A percentile compares a stretch with the other conserved stretches of the same genome.
phyloP scores from a whole-genome alignment of 176 grass and related monocot species.

The Elymus sibiricus region DNA sequence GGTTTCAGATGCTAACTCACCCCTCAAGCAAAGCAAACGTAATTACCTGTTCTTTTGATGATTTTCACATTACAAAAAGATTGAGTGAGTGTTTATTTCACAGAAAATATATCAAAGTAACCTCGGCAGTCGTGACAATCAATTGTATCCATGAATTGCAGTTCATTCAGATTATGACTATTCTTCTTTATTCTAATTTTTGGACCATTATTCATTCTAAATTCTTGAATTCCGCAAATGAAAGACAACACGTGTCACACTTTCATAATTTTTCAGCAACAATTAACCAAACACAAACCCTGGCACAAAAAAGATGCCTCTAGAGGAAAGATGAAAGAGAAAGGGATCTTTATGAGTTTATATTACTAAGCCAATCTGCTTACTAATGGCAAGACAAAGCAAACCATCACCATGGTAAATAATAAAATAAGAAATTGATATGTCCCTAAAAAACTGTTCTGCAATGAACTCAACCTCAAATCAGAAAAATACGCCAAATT shows the following conservation, averaged over 20 bases:
- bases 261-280: neutral
- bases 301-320: neutral
- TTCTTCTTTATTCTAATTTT: neutral
- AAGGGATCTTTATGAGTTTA: neutral
- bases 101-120: neutral
- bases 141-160: neutral
- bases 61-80: neutral
- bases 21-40: neutral
- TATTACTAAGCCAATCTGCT: neutral
- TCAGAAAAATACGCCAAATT: neutral
- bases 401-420: neutral
- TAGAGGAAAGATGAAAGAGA: neutral
- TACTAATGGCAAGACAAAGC: neutral
- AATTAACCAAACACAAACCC: neutral
- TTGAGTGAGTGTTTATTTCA: neutral
- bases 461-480: too few relatives aligned
- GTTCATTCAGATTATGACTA: neutral
- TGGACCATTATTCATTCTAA: neutral
- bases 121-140: neutral
- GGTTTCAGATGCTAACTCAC: neutral
- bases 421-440: neutral
- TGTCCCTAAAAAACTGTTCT: neutral
- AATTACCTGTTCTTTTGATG: neutral
- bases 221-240: neutral
- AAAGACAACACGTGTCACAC: neutral